A percentile compares a stretch with the other conserved stretches of the same genome.
These are phyloP conservation scores for Podochytrium sp. DNA, from an alignment of 192 early-diverging fungal species.

Conservation along the genomic window DNA sequence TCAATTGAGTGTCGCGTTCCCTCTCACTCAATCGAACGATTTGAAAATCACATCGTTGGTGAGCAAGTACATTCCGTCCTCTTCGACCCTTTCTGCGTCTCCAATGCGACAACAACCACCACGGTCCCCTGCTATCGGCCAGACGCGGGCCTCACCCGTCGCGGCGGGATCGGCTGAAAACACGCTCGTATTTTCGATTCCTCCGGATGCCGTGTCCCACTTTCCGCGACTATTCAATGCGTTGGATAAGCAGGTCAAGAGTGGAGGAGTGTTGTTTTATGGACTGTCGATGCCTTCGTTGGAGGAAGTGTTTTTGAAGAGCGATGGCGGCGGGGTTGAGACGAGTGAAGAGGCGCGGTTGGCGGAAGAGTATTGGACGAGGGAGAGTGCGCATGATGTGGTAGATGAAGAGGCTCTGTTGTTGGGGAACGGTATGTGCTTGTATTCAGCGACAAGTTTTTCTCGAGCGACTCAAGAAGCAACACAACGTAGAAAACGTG, in stretches of 20 bases:
- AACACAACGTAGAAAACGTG: background rate
- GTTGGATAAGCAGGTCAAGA: conserved; percentile 47
- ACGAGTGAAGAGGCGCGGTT: conserved; percentile 27
- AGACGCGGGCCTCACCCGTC: background rate
- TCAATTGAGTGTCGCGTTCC: conserved; percentile 40
- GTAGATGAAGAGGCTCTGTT: conserved; percentile 24
- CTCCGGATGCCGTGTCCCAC: conserved; percentile 36
- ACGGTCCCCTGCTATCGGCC: background rate
- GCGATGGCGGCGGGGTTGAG: conserved; percentile 36
- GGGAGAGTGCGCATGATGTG: conserved; percentile 13
- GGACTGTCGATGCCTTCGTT: conserved; percentile 63
- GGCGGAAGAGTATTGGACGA: conserved; percentile 28
- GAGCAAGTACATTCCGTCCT: conserved; percentile 40
- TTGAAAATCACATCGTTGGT: conserved; percentile 48
- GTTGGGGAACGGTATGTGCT: conserved; percentile 18
- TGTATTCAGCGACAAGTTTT: background rate
- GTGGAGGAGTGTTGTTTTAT: conserved; percentile 46
- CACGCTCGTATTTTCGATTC: conserved; percentile 45
- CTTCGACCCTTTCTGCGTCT: background rate
- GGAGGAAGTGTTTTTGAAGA: conserved; percentile 67
- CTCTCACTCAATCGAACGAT: background rate
- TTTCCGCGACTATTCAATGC: conserved; percentile 55
- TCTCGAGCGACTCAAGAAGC: background rate
- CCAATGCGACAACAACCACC: too few relatives aligned
- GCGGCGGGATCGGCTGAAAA: conserved; percentile 45